Percentiles rank a stretch among this genome's conserved stretches.
These are phyloP conservation scores for Mytilinidion resinicola DNA, from an alignment of 495 filamentous ascomycete genomes.

Conservation along the genomic window DNA sequence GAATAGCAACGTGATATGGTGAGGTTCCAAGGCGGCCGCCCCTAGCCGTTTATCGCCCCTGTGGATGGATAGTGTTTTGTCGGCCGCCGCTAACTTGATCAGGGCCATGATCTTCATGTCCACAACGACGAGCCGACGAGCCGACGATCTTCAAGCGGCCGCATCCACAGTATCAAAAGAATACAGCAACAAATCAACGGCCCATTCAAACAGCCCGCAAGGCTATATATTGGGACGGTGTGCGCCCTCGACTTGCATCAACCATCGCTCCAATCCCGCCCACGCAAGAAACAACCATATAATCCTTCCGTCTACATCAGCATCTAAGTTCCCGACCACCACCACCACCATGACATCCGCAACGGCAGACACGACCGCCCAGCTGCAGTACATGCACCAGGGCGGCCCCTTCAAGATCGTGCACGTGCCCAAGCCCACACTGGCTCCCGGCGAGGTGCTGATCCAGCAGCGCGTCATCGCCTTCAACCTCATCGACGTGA, in stretches of 20 bases:
- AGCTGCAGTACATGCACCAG: conserved; percentile 7
- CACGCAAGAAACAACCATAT: background rate
- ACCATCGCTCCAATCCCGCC: background rate
- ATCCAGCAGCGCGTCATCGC: conserved; percentile 36
- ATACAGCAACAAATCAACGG: background rate
- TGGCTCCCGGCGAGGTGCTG: conserved; percentile 33
- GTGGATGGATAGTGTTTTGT: background rate
- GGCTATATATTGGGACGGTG: background rate
- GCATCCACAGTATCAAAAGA: background rate
- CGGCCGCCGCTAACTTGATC: background rate
- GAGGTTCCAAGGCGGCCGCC: background rate
- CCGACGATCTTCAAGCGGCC: too few species aligned
- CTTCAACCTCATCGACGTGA: conserved; percentile 39
- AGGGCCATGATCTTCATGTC: background rate
- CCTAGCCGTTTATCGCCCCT: background rate
- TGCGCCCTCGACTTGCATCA: background rate
- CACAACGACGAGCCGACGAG: background rate
- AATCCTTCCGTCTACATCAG: background rate
- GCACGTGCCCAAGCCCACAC: conserved; percentile 25
- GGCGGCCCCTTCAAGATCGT: conserved; percentile 20
- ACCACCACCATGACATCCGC: background rate
- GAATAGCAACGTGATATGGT: background rate
- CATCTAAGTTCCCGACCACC: background rate
- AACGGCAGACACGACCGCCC: conserved; percentile 2
- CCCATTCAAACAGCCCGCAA: background rate